Evolutionary conservation across 768 basidiomycete genomes (phyloP).

Genomic region (Tubosaeta sp.): DNA sequence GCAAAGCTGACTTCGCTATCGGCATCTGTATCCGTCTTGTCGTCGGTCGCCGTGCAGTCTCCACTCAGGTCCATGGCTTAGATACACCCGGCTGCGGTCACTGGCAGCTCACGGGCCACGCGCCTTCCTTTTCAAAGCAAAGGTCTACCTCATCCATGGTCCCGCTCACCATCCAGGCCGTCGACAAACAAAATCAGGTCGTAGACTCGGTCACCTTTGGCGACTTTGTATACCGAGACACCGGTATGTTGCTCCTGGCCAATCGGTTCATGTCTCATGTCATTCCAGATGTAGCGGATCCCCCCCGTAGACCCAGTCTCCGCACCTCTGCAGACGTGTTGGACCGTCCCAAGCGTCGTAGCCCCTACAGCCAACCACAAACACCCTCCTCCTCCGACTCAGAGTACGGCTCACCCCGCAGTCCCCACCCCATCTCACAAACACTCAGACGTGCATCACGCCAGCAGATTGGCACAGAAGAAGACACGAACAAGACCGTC

Average conservation of each 20-base stretch:
- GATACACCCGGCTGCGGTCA: slow-evolving; percentile 43
- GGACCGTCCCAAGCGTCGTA: slow-evolving; percentile 34
- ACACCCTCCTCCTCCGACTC: slow-evolving; percentile 41
- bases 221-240: slow-evolving; percentile 60
- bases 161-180: slow-evolving; percentile 57
- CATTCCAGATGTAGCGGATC: neutral
- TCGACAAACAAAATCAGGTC: slow-evolving; percentile 48
- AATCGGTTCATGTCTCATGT: neutral
- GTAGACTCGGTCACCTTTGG: slow-evolving; percentile 70
- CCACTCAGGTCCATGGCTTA: slow-evolving; percentile 59
- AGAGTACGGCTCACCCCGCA: slow-evolving; percentile 29
- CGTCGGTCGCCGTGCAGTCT: slow-evolving; percentile 63
- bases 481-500: slow-evolving; percentile 49
- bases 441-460: slow-evolving; percentile 23
- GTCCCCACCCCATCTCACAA: slow-evolving; percentile 14
- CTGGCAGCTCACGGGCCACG: slow-evolving; percentile 64
- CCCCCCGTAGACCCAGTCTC: slow-evolving; percentile 20
- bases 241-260: slow-evolving; percentile 30
- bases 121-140: slow-evolving; percentile 49
- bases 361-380: slow-evolving; percentile 36
- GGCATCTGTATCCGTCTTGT: slow-evolving; percentile 67
- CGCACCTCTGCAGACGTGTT: slow-evolving; percentile 21
- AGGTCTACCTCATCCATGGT: slow-evolving; percentile 38
- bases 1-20: slow-evolving; percentile 18
- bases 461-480: slow-evolving; percentile 26